These are phyloP conservation scores for Nymphaea thermarum DNA, from an alignment of 164 flowering plant species.

Conservation along the genomic window DNA sequence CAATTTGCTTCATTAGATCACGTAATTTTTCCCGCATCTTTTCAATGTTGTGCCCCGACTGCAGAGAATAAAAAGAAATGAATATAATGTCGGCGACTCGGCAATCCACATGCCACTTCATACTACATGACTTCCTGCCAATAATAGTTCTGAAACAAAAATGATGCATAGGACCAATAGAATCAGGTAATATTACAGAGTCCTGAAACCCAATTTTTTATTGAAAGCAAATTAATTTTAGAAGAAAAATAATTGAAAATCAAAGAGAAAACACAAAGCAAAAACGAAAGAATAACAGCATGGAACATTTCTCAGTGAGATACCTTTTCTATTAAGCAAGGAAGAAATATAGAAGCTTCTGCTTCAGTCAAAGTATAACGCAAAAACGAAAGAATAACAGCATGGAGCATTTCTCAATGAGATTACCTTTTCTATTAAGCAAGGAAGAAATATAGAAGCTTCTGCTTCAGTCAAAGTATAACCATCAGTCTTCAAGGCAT, in stretches of 20 bases:
- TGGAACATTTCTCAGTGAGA: not conserved
- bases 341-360: conserved; percentile 95
- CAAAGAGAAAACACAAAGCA: not conserved
- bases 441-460: conserved; percentile 95
- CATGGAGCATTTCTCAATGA: not conserved
- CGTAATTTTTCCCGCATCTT: conserved; percentile 90
- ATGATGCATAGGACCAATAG: no score
- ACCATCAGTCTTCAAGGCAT: conserved; percentile 53
- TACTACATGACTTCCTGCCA: no score
- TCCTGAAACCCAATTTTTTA: not conserved
- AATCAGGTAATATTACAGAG: not conserved
- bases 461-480: conserved; percentile 79
- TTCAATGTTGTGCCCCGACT: conserved; percentile 98
- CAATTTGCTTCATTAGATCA: conserved; percentile 71
- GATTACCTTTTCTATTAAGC: conserved; percentile 88
- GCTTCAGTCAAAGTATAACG: conserved; percentile 64
- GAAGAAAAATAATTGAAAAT: not conserved
- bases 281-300: not conserved
- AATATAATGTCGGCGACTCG: not conserved
- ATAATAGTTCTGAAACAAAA: no score
- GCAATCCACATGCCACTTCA: not conserved
- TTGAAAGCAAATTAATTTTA: not conserved
- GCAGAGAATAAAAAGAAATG: conserved; percentile 9
- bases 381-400: not conserved
- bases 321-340: conserved; percentile 95